Evolutionary conservation across 2,329 filamentous ascomycete species (phyloP).

Genomic region (Myriosclerotinia curreyana): DNA sequence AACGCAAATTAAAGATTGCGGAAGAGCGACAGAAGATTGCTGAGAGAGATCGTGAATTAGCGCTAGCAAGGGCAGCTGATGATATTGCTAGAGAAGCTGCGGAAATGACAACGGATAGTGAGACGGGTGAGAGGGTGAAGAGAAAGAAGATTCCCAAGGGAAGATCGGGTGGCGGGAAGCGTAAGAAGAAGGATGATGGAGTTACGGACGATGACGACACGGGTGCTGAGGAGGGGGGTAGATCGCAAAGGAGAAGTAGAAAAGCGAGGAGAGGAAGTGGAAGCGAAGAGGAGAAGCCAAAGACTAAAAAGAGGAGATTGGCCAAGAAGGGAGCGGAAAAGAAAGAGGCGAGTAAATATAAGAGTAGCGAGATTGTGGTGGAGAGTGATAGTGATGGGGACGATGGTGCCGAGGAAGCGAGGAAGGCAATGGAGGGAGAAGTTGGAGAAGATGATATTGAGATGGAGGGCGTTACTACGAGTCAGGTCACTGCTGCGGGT

Average conservation of each 20-base stretch:
- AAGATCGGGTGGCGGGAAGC: conserved; percentile 43
- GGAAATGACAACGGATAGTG: conserved; percentile 76
- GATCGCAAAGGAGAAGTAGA: conserved; percentile 14
- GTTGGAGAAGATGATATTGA: conserved; percentile 26
- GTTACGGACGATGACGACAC: conserved; percentile 39
- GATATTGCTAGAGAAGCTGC: conserved; percentile 67
- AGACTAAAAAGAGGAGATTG: conserved; percentile 40
- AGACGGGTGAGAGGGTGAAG: conserved; percentile 78
- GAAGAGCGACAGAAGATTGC: conserved; percentile 81
- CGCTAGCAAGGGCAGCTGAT: conserved; percentile 68
- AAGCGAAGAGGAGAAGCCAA: conserved; percentile 40
- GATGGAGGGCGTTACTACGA: conserved; percentile 24
- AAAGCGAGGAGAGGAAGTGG: conserved; percentile 35
- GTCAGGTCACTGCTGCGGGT: neutral
- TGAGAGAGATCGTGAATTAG: conserved; percentile 69
- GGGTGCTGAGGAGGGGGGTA: conserved; percentile 29
- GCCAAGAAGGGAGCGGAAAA: conserved; percentile 35
- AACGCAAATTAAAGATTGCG: conserved; percentile 76
- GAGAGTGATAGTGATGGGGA: conserved; percentile 39
- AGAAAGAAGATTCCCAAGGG: conserved; percentile 62
- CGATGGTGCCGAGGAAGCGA: conserved; percentile 36
- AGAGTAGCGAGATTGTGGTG: conserved; percentile 40
- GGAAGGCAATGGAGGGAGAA: conserved; percentile 27
- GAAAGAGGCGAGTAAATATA: conserved; percentile 38
- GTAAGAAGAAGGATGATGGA: conserved; percentile 43